Conservation (phyloP, 106 monocot species). For the Acanthochlamys bracteata region DNA sequence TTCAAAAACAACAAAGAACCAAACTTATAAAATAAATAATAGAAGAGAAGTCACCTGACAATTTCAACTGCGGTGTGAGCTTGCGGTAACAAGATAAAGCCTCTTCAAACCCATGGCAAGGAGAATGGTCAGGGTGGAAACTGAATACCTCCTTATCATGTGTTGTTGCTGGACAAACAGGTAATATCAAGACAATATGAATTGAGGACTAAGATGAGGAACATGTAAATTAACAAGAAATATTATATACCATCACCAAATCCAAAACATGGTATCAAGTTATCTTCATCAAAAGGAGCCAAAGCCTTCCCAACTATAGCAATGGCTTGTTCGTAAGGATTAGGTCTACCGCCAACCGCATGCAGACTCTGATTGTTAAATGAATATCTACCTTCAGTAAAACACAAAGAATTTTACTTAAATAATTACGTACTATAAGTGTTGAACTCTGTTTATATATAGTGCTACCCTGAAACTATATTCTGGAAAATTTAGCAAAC, state of each 20-base stretch:
- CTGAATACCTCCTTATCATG: conserved; percentile 60
- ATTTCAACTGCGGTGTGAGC: conserved; percentile 38
- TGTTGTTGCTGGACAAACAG: conserved; percentile 36
- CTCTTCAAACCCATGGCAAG: conserved; percentile 76
- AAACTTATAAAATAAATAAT: too few relatives aligned
- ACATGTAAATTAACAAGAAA: neutral
- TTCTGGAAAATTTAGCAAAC: neutral
- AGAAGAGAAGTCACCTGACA: conserved; percentile 50
- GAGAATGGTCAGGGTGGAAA: conserved; percentile 45
- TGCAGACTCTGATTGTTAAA: conserved; percentile 53
- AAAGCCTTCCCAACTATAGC: conserved; percentile 46
- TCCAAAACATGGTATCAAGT: conserved; percentile 70
- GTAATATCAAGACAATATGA: conserved; percentile 3
- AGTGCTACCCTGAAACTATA: neutral
- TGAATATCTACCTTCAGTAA: conserved; percentile 33
- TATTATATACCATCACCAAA: conserved; percentile 59
- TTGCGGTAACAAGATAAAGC: conserved; percentile 46
- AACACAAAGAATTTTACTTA: neutral
- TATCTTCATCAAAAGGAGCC: conserved; percentile 67
- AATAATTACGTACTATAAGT: neutral
- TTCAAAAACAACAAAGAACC: too few relatives aligned
- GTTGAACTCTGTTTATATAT: neutral
- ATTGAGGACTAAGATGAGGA: neutral
- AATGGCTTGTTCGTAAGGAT: conserved; percentile 70
- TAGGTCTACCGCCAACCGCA: conserved; percentile 25